Evolutionary conservation across 2,329 filamentous ascomycete species (phyloP).

Genomic region (Ceratocystis diversiconidia): DNA sequence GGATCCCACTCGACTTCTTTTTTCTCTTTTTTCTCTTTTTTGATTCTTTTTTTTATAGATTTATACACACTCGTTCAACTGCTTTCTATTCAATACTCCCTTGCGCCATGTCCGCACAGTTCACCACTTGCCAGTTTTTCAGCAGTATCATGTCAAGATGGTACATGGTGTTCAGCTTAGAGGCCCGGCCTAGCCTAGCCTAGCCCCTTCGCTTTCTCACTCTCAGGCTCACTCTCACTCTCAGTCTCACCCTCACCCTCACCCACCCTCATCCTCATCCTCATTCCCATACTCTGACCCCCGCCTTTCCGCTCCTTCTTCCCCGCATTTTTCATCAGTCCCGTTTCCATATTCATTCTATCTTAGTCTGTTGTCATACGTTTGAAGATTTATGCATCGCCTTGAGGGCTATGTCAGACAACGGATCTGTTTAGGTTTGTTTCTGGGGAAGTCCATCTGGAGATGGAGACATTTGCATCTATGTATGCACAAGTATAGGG

Average conservation of each 20-base stretch:
- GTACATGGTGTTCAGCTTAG: neutral
- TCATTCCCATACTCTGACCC: neutral
- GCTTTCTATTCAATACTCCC: no score
- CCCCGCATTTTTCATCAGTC: neutral
- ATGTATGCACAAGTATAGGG: neutral
- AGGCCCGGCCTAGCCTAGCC: neutral
- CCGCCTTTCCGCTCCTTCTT: neutral
- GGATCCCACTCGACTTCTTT: no score
- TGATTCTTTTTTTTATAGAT: no score
- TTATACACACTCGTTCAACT: no score
- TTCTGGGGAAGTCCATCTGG: neutral
- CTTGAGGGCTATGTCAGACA: neutral
- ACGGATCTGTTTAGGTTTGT: neutral
- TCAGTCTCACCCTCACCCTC: neutral
- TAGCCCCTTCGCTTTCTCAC: no score
- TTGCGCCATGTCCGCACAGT: no score
- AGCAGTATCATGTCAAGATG: no score
- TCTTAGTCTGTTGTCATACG: neutral
- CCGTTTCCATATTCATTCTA: neutral
- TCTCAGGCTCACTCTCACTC: no score
- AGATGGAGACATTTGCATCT: neutral
- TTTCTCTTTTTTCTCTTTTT: no score
- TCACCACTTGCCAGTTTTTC: no score
- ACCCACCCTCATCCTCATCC: neutral
- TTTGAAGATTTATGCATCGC: slow-evolving; percentile 1